A percentile compares a stretch with the other conserved stretches of the same genome.
Conservation (phyloP, 192 early-diverging fungal species). For the Rhizophagus clarus region DNA sequence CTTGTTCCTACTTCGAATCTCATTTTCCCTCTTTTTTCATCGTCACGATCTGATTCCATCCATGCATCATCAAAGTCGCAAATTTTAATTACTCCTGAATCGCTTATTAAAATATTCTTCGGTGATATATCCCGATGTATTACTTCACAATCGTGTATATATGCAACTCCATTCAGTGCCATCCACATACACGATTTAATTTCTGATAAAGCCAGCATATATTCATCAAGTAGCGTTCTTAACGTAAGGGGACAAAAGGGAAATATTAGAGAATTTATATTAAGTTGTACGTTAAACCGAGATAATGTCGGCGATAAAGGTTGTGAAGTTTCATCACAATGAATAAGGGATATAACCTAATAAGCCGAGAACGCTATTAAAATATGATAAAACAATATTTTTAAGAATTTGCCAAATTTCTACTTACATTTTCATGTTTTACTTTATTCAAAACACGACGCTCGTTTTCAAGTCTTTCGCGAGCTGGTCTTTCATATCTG, state of each 20-base stretch:
- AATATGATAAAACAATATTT: background rate
- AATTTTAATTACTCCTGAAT: slow-evolving; percentile 25
- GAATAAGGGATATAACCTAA: slow-evolving; percentile 23
- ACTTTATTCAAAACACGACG: background rate
- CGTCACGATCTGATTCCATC: background rate
- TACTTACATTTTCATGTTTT: slow-evolving; percentile 29
- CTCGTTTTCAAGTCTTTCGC: slow-evolving; percentile 10
- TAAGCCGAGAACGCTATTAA: too few relatives aligned
- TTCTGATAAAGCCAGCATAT: background rate
- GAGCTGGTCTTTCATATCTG: slow-evolving; percentile 7
- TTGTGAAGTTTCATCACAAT: background rate
- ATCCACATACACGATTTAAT: slow-evolving; percentile 23
- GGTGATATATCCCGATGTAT: slow-evolving; percentile 78
- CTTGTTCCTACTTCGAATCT: slow-evolving; percentile 31
- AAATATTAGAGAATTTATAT: slow-evolving; percentile 16
- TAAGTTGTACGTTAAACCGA: slow-evolving; percentile 9
- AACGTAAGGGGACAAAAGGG: slow-evolving; percentile 26
- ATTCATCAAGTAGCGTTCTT: slow-evolving; percentile 1
- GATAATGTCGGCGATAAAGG: background rate
- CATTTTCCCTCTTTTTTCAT: slow-evolving; percentile 11
- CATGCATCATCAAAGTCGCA: slow-evolving; percentile 26
- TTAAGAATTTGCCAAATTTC: background rate
- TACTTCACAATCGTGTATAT: slow-evolving; percentile 65
- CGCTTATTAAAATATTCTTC: slow-evolving; percentile 62
- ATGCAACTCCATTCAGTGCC: slow-evolving; percentile 73